phyloP scores from a whole-genome alignment of 495 filamentous ascomycete species.

The Hypoxylon intermedium region DNA sequence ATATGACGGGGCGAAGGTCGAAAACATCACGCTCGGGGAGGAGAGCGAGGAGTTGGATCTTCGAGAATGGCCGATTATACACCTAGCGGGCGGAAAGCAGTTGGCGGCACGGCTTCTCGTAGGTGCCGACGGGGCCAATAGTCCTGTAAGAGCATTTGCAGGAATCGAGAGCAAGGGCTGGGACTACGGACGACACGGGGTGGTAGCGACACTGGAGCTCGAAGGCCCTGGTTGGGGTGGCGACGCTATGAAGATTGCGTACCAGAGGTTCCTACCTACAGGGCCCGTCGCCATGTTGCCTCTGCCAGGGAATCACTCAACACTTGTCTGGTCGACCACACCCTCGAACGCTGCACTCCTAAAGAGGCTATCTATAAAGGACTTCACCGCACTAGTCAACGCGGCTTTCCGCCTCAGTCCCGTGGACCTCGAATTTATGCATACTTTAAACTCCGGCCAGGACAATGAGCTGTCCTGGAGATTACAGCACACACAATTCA shows the following conservation, averaged over 20 bases:
- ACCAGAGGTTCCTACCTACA: constrained; percentile 92
- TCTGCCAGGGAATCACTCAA: constrained; percentile 79
- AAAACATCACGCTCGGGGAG: constrained; percentile 75
- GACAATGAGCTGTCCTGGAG: constrained; percentile 84
- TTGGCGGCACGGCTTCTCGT: constrained; percentile 85
- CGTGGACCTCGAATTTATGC: constrained; percentile 83
- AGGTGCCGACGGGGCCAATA: constrained; percentile 93
- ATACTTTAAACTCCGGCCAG: constrained; percentile 65
- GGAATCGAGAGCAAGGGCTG: constrained; percentile 84
- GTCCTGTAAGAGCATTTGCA: constrained; percentile 88
- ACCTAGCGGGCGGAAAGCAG: constrained; percentile 64
- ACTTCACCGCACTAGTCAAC: constrained; percentile 89
- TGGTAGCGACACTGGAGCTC: constrained; percentile 86
- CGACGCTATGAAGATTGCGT: constrained; percentile 73
- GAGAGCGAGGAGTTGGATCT: constrained; percentile 75
- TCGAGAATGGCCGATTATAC: constrained; percentile 83
- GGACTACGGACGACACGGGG: constrained; percentile 90
- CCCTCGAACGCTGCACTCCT: constrained; percentile 77
- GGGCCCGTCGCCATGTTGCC: constrained; percentile 92
- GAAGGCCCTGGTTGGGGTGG: constrained; percentile 62
- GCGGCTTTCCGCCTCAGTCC: constrained; percentile 85
- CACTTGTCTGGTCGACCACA: constrained; percentile 93
- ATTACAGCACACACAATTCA: constrained; percentile 67
- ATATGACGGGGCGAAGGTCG: constrained; percentile 77
- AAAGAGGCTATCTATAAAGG: constrained; percentile 71